phyloP scores from a whole-genome alignment of 2,329 filamentous ascomycete species.

The Phialemoniopsis sp. region DNA sequence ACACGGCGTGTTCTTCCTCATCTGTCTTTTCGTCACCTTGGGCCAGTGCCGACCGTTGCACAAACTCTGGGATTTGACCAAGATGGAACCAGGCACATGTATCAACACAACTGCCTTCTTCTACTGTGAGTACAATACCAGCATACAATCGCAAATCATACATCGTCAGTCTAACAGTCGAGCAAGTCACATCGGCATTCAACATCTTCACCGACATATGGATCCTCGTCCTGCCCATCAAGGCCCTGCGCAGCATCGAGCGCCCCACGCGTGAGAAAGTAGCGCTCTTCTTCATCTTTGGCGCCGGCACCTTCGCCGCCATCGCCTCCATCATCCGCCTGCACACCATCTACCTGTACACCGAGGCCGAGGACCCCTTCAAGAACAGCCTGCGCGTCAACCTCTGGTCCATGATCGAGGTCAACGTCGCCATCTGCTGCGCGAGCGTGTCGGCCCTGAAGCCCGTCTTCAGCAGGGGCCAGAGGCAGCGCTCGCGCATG shows the following conservation, averaged over 20 bases:
- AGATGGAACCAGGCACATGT: constrained; percentile 25
- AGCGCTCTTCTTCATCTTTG: constrained; percentile 41
- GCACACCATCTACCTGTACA: constrained; percentile 26
- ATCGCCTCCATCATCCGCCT: constrained; percentile 31
- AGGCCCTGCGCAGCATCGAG: constrained; percentile 36
- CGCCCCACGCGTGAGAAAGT: constrained; percentile 44
- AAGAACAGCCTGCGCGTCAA: constrained; percentile 27
- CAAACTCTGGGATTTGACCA: constrained; percentile 34
- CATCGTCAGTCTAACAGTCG: too few relatives aligned
- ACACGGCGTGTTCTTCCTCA: constrained; percentile 31
- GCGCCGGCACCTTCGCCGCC: constrained; percentile 29
- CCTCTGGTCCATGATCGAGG: constrained; percentile 42
- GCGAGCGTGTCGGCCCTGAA: constrained; percentile 45
- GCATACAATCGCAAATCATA: background rate
- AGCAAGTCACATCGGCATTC: constrained; percentile 33
- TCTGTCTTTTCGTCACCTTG: constrained; percentile 31
- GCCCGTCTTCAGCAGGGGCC: constrained; percentile 29
- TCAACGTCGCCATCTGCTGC: constrained; percentile 45
- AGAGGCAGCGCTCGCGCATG: too few relatives aligned
- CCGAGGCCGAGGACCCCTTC: constrained; percentile 25
- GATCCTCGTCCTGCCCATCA: constrained; percentile 38
- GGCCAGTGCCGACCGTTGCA: constrained; percentile 35
- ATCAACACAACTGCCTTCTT: constrained; percentile 35
- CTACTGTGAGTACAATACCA: constrained; percentile 31
- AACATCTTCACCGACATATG: constrained; percentile 43